Percentiles rank a stretch among this genome's conserved stretches.
Conservation (phyloP, 768 basidiomycete genomes). For the Collybia sp. region DNA sequence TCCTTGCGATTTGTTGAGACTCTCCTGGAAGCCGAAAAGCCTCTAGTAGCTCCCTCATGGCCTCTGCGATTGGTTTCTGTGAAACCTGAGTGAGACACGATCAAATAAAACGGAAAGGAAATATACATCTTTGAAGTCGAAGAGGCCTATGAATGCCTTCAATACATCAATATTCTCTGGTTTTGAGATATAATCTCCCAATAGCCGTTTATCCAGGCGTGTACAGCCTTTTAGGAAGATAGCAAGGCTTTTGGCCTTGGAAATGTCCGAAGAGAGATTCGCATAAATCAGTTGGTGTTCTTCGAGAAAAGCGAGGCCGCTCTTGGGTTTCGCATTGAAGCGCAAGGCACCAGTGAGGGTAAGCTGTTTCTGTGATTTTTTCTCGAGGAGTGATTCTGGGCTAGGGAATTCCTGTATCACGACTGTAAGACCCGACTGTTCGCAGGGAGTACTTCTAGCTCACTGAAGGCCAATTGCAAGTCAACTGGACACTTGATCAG, state of each 20-base stretch:
- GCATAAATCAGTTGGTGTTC: slow-evolving; percentile 86
- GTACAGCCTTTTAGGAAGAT: slow-evolving; percentile 81
- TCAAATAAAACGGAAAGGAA: not conserved
- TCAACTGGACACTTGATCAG: slow-evolving; percentile 23
- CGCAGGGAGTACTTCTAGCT: slow-evolving; percentile 12
- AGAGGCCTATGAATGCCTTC: slow-evolving; percentile 81
- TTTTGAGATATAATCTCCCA: slow-evolving; percentile 91
- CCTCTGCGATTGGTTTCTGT: slow-evolving; percentile 93
- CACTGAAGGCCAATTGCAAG: slow-evolving; percentile 62
- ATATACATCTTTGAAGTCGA: slow-evolving; percentile 84
- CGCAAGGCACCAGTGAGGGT: slow-evolving; percentile 77
- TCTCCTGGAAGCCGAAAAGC: slow-evolving; percentile 94
- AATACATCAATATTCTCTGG: slow-evolving; percentile 84
- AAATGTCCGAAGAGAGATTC: slow-evolving; percentile 49
- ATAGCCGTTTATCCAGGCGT: slow-evolving; percentile 84
- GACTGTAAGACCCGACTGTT: no score
- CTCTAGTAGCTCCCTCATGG: slow-evolving; percentile 92
- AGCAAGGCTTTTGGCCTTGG: slow-evolving; percentile 70
- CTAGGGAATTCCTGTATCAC: slow-evolving; percentile 45
- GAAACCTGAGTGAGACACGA: not conserved
- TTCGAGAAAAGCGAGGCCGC: slow-evolving; percentile 85
- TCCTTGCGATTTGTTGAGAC: slow-evolving; percentile 87
- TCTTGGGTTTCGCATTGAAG: slow-evolving; percentile 93
- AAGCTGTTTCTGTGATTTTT: slow-evolving; percentile 83
- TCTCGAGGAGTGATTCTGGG: slow-evolving; percentile 53